Evolutionary conservation across 176 grass and related monocot genomes (phyloP), one percentile per base, ranked within the genome.

Genomic region (Paspalum notatum): DNA sequence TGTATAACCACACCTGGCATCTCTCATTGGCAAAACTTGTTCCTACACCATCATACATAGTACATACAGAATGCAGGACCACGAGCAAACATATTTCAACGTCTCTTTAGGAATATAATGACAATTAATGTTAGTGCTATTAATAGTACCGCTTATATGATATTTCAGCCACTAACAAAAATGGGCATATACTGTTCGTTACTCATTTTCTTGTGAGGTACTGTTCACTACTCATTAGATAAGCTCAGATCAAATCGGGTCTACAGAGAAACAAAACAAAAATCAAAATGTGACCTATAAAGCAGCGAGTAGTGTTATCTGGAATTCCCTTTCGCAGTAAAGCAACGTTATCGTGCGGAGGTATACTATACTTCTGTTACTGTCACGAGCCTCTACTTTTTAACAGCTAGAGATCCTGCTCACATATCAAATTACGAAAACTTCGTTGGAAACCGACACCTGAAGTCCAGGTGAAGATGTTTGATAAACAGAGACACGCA

Each of bases 401-500:
- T 80, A 39, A 25, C 75, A 40, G 39, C 59, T 14, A 74, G 17
- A 49, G 68, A 67, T 74, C 49, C 84, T 66, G 27, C 48, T 48
- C 9, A 14, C 40, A 57, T 45, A 55, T 14, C 24, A 80, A 66
- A 79, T 46, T 80, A 32, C 56, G 48, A 22, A 75, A 79, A 71
- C 16, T 24, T 21, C 4, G 21, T 25, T 32, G 20, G 60, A 86
- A 66, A 74, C 49, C 18, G 76, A 74, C 60, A 27, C 46, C 64
- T 12, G 46, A 56, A 66, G 41, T 58, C 20, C 26, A 66, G 48
- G 27, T 24, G 60, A 73, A 47, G 48, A 65, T 85, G 65, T 74
- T 63, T 38, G 68, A 74, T 27, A 74, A 80, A 20, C 76, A 65
- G 83, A 80, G 40, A 56, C 76, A 66, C 62, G 81, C 76, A 86